Conservation (phyloP, 2,329 filamentous ascomycete species). For the Myriosclerotinia scirpicola region DNA sequence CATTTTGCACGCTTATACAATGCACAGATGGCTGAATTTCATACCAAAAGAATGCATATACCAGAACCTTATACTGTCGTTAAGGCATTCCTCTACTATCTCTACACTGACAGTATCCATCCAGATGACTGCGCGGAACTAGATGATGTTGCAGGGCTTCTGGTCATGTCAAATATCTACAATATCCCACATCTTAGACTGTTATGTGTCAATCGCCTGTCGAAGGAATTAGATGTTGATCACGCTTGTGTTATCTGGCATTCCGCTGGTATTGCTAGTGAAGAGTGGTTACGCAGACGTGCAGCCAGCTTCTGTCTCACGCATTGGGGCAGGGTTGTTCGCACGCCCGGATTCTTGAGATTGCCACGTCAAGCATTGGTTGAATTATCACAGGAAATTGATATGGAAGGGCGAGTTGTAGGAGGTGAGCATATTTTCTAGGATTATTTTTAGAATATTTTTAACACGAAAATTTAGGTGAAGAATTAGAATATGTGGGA, state of each 20-base stretch:
- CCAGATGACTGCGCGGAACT: constrained; percentile 60
- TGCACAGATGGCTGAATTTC: constrained; percentile 95
- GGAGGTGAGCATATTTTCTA: constrained; percentile 69
- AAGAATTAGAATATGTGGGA: constrained; percentile 46
- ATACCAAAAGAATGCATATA: constrained; percentile 96
- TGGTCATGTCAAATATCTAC: constrained; percentile 98
- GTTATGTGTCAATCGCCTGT: constrained; percentile 85
- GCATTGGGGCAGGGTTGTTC: constrained; percentile 92
- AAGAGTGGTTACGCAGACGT: constrained; percentile 89
- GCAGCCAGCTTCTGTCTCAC: constrained; percentile 86
- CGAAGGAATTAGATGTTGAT: constrained; percentile 88
- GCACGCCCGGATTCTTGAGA: constrained; percentile 81
- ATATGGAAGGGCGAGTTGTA: constrained; percentile 87
- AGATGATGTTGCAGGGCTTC: constrained; percentile 84
- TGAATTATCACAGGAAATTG: constrained; percentile 89
- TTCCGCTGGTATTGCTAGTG: constrained; percentile 81
- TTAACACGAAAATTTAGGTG: constrained; percentile 35
- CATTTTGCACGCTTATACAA: constrained; percentile 92
- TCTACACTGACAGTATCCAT: constrained; percentile 92
- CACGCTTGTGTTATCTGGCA: constrained; percentile 97
- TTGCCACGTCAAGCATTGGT: constrained; percentile 78
- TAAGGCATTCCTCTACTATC: constrained; percentile 90
- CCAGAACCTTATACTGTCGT: constrained; percentile 94
- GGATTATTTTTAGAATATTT: constrained; percentile 19
- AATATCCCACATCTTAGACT: constrained; percentile 92